A percentile compares a stretch with the other conserved stretches of the same genome.
Conservation (phyloP, 306 rosid genomes). For the Cucurbita pepo region DNA sequence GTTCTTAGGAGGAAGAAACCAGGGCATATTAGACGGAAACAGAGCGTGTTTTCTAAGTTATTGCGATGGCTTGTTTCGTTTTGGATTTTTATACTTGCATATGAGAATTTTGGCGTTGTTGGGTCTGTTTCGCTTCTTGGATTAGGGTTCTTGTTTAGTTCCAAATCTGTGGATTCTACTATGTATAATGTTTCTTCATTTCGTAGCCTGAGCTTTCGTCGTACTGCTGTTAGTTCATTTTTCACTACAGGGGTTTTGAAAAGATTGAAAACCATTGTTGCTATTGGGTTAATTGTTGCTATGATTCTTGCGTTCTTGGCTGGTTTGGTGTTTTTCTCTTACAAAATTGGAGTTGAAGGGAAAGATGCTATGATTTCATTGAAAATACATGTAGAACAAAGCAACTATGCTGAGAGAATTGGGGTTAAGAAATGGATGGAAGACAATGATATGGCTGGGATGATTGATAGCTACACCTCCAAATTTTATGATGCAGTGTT, state of each 20-base stretch:
- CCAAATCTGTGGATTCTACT: conserved; percentile 55
- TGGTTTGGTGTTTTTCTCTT: conserved; percentile 66
- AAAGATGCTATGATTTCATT: conserved; percentile 78
- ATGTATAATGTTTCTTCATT: conserved; percentile 58
- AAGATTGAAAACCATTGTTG: conserved; percentile 55
- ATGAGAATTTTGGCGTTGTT: conserved; percentile 52
- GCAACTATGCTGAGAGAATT: conserved; percentile 71
- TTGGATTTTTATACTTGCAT: conserved; percentile 51
- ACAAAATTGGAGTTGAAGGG: conserved; percentile 87
- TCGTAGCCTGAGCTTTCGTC: conserved; percentile 53
- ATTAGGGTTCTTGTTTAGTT: conserved; percentile 53
- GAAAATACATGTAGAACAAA: conserved; percentile 65
- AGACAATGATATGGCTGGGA: conserved; percentile 80
- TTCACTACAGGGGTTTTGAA: conserved; percentile 55
- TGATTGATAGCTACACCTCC: conserved; percentile 65
- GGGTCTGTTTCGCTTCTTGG: conserved; percentile 46
- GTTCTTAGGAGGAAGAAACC: conserved; percentile 40
- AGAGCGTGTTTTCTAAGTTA: conserved; percentile 52
- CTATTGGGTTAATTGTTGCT: conserved; percentile 56
- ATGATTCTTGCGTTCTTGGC: conserved; percentile 69
- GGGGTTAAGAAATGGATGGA: conserved; percentile 91
- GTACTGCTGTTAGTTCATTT: conserved; percentile 46
- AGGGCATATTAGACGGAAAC: conserved; percentile 5
- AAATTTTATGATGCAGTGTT: conserved; percentile 63
- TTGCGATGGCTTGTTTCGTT: conserved; percentile 68